Evolutionary conservation across 805 yeast genomes (phyloP), one percentile per base, ranked within the genome.

Genomic region (Monosporozyma aquatica): DNA sequence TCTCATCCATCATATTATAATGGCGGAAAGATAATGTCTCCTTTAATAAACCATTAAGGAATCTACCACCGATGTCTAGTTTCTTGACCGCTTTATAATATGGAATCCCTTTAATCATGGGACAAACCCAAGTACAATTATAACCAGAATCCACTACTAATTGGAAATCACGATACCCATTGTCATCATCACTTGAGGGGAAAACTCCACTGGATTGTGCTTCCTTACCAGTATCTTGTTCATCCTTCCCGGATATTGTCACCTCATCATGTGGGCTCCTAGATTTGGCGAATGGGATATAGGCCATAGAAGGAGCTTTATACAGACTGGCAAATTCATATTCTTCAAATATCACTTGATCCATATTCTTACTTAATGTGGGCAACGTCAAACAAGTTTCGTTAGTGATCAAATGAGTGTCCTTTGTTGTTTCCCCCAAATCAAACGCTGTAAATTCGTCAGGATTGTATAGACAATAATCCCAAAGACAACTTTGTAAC

Each of bases 321-420:
- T 79, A 82, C 45, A 84, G 72, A 25, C 77, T 73, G 11, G 70
- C 70, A 55, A 92, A 83, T 3, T 86, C 95, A 56, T 81, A 92
- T 56, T 92, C 97, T 61, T 92, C 99, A 65, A 94, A 90, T 0
- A 92, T 74, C 0, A 92, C 82, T 63, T 87, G 95, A 59, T 92
- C 97, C 13, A 86, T 82, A 59, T 83, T 83, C 51, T 78, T 78
- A 28, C 94, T 83, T 25, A 90, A 69, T 41, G 78, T 81, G 2
- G 95, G 92, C 25, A 90, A 65, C 40, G 87, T 82, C 56, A 82
- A 78, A 20, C 95, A 90, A 5, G 86, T 69, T 54, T 92, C 97
- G 2, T 89, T 79, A 38, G 85, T 69, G 0, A 87, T 69, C 33
- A 92, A 66, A 43, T 82, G 77, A 2, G 75, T 65, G 1, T 75